A percentile compares a stretch with the other conserved stretches of the same genome.
Evolutionary conservation across 2,329 filamentous ascomycete species (phyloP).

Genomic region (Aspergillus tubingensis): DNA sequence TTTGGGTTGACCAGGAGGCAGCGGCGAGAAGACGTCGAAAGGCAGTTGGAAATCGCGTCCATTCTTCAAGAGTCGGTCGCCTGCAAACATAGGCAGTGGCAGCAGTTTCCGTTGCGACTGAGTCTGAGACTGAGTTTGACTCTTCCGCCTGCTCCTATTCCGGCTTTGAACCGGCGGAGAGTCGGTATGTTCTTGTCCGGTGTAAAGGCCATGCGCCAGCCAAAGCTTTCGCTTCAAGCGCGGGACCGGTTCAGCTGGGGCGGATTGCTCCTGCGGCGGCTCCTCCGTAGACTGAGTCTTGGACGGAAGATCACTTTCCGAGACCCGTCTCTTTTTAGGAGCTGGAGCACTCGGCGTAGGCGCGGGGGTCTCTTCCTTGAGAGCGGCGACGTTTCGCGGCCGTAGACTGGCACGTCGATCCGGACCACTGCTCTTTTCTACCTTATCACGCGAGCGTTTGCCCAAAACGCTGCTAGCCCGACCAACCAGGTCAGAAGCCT

Average conservation of each 20-base stretch:
- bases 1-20: slow-evolving; percentile 83
- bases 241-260: slow-evolving; percentile 23
- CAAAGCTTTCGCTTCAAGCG: slow-evolving; percentile 67
- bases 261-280: slow-evolving; percentile 22
- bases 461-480: slow-evolving; percentile 56
- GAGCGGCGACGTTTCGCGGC: slow-evolving; percentile 44
- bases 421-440: slow-evolving; percentile 60
- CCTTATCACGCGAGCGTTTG: slow-evolving; percentile 61
- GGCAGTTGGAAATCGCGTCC: slow-evolving; percentile 85
- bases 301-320: slow-evolving; percentile 34
- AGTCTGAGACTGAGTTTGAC: slow-evolving; percentile 28
- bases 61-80: slow-evolving; percentile 68
- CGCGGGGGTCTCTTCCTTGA: slow-evolving; percentile 27
- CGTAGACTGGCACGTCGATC: slow-evolving; percentile 58
- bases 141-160: slow-evolving; percentile 42
- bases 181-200: slow-evolving; percentile 68
- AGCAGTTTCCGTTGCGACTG: slow-evolving; percentile 52
- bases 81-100: slow-evolving; percentile 77
- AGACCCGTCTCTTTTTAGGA: slow-evolving; percentile 47
- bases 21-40: slow-evolving; percentile 84
- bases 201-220: slow-evolving; percentile 80
- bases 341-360: slow-evolving; percentile 29
- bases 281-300: slow-evolving; percentile 25
- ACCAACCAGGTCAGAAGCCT: slow-evolving; percentile 49
- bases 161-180: slow-evolving; percentile 52